phyloP scores from a whole-genome alignment of 768 basidiomycete species.

The Lanmaoa pseudosensibilis region DNA sequence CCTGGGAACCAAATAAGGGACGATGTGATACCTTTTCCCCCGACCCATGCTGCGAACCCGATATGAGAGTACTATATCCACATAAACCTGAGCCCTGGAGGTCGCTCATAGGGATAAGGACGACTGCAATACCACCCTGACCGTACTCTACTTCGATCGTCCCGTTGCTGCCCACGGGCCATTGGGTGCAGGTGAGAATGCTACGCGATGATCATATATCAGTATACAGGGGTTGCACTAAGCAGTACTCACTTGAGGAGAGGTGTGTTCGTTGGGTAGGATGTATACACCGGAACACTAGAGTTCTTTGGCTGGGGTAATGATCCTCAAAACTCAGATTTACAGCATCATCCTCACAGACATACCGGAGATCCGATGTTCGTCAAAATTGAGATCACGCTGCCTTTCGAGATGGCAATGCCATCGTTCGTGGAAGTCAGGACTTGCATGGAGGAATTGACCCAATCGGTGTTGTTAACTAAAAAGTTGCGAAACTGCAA shows the following conservation, averaged over 20 bases:
- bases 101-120: conserved; percentile 47
- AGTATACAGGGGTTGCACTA: background rate
- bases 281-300: conserved; percentile 58
- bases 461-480: conserved; percentile 52
- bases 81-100: conserved; percentile 42
- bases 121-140: conserved; percentile 57
- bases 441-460: conserved; percentile 49
- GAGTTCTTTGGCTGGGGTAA: conserved; percentile 51
- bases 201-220: conserved; percentile 31
- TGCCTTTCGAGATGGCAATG: conserved; percentile 65
- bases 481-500: conserved; percentile 64
- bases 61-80: conserved; percentile 14
- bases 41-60: conserved; percentile 5
- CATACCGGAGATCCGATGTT: conserved; percentile 72
- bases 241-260: conserved; percentile 52
- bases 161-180: conserved; percentile 66
- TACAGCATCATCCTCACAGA: background rate
- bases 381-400: conserved; percentile 60
- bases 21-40: background rate
- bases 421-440: conserved; percentile 50
- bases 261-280: conserved; percentile 47
- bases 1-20: background rate
- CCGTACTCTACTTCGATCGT: conserved; percentile 62
- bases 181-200: conserved; percentile 64
- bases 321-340: background rate